Base-by-base conservation (phyloP, 768 basidiomycete genomes). In the Cyathus striatus region DNA sequence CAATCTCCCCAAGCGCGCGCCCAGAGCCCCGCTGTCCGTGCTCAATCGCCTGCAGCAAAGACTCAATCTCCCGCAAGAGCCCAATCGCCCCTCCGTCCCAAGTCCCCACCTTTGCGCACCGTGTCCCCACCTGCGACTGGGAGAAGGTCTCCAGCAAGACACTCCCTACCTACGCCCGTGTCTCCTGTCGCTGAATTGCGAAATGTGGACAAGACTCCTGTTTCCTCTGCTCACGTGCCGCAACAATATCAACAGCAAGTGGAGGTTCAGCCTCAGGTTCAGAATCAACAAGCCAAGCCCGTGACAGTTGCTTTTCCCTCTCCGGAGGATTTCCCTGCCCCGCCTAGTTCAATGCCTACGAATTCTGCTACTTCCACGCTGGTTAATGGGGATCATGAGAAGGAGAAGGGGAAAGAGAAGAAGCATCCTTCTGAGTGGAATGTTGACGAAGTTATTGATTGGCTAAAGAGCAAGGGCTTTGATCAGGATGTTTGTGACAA, bases 391-490 rank as follows among this genome's bases (percentile, higher is more conserved):
- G 6, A 6, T 25, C 13, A 20, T 44, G 52, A 44, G 40, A 35
- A 49, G 47, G 48, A 50, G 44, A 44, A 45, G 38, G 60, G 54
- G 37, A 64, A 62, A 53, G 72, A 66, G 41, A 63, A 63, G 23
- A 56, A 56, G 1, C 70, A 75, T 50, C 76, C 89, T 1, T 72
- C 74, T 0, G 85, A 88, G 43, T 99, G 96, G 96, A 72, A 65
- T 1, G 79, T 97, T 0, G 86, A 89, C 0, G 84, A 97, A 30
- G 96, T 99, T 5, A 71, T 92, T 1, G 84, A 84, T 0, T 99
- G 96, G 96, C 65, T 91, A 21, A 81, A 76, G 56, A 65, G 64
- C 24, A 90, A 86, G 66, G 89, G 89, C 2, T 96, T 98, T 43
- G 92, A 92, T 49, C 72, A 83, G 38, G 75, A 78, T 36, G 83